phyloP scores from a whole-genome alignment of 805 yeast genomes.

The Metschnikowia gelsemii region DNA sequence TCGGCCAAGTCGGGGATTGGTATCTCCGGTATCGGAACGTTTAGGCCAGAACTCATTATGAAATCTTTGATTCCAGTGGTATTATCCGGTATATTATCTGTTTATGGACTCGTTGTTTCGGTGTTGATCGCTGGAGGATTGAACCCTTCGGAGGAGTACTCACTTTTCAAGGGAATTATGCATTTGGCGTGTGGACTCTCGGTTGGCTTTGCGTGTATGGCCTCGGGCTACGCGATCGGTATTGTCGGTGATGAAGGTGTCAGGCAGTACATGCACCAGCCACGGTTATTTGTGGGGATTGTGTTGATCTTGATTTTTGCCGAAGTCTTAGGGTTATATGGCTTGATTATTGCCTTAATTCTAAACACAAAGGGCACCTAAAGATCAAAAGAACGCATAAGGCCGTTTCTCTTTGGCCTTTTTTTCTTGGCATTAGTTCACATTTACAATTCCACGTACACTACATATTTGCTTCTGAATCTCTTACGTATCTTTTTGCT shows the following conservation, averaged over 20 bases:
- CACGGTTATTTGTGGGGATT: slow-evolving; percentile 84
- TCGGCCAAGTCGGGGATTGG: slow-evolving; percentile 98
- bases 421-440: too few species aligned
- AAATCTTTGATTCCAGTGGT: slow-evolving; percentile 94
- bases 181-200: slow-evolving; percentile 94
- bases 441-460: slow-evolving; percentile 5
- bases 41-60: slow-evolving; percentile 96
- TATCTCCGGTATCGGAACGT: slow-evolving; percentile 96
- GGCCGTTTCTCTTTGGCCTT: too few species aligned
- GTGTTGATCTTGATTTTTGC: slow-evolving; percentile 87
- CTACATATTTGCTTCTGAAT: neutral
- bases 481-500: slow-evolving; percentile 5
- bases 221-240: slow-evolving; percentile 96
- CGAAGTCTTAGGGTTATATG: slow-evolving; percentile 86
- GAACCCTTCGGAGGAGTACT: slow-evolving; percentile 73
- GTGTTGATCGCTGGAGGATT: slow-evolving; percentile 92
- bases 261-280: slow-evolving; percentile 83
- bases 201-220: slow-evolving; percentile 94
- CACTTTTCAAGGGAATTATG: slow-evolving; percentile 95
- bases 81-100: slow-evolving; percentile 96
- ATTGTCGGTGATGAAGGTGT: slow-evolving; percentile 94
- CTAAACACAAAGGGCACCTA: slow-evolving; percentile 76
- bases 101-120: slow-evolving; percentile 94
- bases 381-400: too few species aligned
- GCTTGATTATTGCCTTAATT: slow-evolving; percentile 92